Evolutionary conservation across 208 protist species (phyloP).

Genomic region (Wallacemonas sp.): DNA sequence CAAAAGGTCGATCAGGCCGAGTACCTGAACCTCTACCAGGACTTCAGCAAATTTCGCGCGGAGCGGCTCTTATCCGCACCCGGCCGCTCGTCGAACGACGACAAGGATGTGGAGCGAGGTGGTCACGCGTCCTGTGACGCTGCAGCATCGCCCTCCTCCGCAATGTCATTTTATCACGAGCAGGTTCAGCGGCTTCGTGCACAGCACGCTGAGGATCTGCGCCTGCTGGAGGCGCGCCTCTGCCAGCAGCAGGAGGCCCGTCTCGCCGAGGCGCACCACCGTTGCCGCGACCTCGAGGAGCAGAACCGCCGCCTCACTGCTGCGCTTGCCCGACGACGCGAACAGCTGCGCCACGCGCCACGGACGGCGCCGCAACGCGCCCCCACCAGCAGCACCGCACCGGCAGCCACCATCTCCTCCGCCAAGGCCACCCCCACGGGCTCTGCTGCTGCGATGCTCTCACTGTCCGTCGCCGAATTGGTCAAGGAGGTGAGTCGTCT

Average conservation of each 20-base stretch:
- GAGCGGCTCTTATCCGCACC: constrained; percentile 38
- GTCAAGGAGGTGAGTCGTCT: constrained; percentile 55
- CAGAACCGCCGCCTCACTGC: constrained; percentile 54
- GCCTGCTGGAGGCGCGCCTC: constrained; percentile 38
- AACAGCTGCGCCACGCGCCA: constrained; percentile 39
- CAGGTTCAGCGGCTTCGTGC: constrained; percentile 33
- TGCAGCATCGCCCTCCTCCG: no score
- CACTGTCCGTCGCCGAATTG: background rate
- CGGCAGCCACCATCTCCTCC: background rate
- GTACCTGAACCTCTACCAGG: constrained; percentile 70
- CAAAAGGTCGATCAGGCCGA: constrained; percentile 63
- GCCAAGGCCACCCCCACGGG: no score
- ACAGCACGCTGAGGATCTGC: constrained; percentile 50
- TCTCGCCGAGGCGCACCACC: constrained; percentile 27
- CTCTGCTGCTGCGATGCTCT: no score
- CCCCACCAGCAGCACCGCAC: background rate
- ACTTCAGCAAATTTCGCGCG: constrained; percentile 65
- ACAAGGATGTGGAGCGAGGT: no score
- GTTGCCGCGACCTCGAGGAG: constrained; percentile 54
- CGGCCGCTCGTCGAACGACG: constrained; percentile 7
- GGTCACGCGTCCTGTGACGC: no score
- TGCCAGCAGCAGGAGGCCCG: constrained; percentile 41
- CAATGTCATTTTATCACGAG: constrained; percentile 4
- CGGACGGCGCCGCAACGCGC: constrained; percentile 2
- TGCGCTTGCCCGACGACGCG: constrained; percentile 57